These are phyloP conservation scores for Penicillium thymicola DNA, from an alignment of 2,329 filamentous ascomycete genomes.

Conservation along the genomic window DNA sequence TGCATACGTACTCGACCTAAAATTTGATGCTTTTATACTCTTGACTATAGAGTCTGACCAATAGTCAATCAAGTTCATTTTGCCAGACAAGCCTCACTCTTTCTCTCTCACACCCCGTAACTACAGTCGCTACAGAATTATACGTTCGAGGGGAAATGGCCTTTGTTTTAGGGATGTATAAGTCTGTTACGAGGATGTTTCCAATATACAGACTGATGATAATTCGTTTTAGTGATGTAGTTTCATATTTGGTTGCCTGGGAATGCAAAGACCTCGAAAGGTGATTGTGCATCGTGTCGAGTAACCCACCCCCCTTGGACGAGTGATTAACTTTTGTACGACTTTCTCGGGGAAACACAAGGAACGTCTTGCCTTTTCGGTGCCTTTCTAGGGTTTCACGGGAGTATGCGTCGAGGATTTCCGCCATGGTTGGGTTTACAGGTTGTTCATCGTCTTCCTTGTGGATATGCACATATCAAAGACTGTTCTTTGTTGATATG, in stretches of 20 bases:
- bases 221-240: neutral
- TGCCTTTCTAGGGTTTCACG: neutral
- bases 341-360: neutral
- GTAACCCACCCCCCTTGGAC: neutral
- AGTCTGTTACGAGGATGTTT: too few species aligned
- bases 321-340: neutral
- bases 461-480: neutral
- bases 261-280: neutral
- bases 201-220: neutral
- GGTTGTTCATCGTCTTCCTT: neutral
- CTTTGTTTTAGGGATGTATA: too few species aligned
- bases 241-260: neutral
- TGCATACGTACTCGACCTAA: slow-evolving; percentile 20
- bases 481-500: too few species aligned
- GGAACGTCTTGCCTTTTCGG: neutral
- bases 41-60: slow-evolving; percentile 3
- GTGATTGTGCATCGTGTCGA: neutral
- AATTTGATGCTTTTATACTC: slow-evolving; percentile 11
- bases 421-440: neutral
- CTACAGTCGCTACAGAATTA: too few species aligned
- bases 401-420: neutral
- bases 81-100: neutral
- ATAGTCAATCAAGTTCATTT: neutral
- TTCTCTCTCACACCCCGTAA: too few species aligned
- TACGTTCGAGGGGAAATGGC: neutral